A percentile compares a stretch with the other conserved stretches of the same genome.
phyloP scores from a whole-genome alignment of 306 rosid species.

The Coriaria nepalensis region DNA sequence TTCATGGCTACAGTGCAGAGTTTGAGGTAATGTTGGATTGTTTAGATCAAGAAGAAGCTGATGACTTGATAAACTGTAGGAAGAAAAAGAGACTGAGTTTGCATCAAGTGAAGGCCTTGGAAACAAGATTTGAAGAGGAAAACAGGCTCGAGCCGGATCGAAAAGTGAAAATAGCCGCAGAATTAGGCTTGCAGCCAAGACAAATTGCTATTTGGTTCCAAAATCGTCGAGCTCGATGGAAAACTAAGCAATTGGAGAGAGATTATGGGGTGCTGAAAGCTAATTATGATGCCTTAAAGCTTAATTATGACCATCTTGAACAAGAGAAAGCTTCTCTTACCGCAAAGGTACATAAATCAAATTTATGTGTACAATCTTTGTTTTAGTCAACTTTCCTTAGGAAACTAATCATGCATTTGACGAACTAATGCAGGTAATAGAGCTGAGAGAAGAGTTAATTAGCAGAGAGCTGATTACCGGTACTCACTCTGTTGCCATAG shows the following conservation, averaged over 20 bases:
- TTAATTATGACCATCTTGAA: conserved; percentile 30
- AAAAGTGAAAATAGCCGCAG: conserved; percentile 48
- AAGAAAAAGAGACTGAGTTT: conserved; percentile 46
- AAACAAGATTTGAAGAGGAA: conserved; percentile 50
- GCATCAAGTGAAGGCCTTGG: conserved; percentile 59
- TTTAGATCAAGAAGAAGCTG: conserved; percentile 52
- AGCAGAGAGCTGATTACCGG: conserved; percentile 16
- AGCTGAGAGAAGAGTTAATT: conserved; percentile 28
- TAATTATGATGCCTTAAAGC: conserved; percentile 39
- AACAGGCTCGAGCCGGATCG: conserved; percentile 69
- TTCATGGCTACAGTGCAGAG: conserved; percentile 43
- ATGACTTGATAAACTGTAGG: conserved; percentile 15
- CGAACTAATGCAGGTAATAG: conserved; percentile 25
- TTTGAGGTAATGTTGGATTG: conserved; percentile 62
- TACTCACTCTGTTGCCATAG: conserved; percentile 20
- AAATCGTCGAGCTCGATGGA: conserved; percentile 76
- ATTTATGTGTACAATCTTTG: neutral
- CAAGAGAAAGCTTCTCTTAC: conserved; percentile 35
- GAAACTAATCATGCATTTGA: neutral
- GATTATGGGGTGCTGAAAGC: conserved; percentile 48
- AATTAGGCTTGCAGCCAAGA: conserved; percentile 54
- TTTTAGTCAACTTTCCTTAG: neutral
- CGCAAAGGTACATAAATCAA: conserved; percentile 21
- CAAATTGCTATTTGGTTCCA: conserved; percentile 88
- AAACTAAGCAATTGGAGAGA: conserved; percentile 63